Evolutionary conservation across 345 rosid species (phyloP), one percentile per base, ranked within the genome.

Genomic region (Litchi chinensis): DNA sequence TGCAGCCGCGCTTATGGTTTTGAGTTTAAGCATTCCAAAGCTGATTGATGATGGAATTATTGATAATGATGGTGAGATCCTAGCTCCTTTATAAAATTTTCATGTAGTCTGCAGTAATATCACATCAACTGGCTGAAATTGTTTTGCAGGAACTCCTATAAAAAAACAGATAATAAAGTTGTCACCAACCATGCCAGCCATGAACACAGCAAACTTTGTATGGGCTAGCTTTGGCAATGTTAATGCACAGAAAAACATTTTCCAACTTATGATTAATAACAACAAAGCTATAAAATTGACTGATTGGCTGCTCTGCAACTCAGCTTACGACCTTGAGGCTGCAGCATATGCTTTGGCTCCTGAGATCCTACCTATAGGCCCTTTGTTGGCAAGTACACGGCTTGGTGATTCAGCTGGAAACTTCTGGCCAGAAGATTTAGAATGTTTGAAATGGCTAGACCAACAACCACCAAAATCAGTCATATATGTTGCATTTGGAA

Each of bases 301-400:
- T 37, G 85, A 90, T n/a, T 88, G 90, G 88, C 41, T 88, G 9
- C 77, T 88, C 28, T 83, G 83, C 9, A 86, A 84, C 71, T 75
- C 87, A 1, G 52, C 71, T 8, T 56, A 69, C 52, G 87, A 84
- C 48, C 84, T 84, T 0, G 89, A 83, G 70, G 50, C 85, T 74
- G 85, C 70, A n/a, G 80, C 87, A 2, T 72, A 80, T 37, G 11
- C 40, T 10, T 0, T 76, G 10, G 9, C 0, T 12, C 81, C 76
- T 0, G 7, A 78, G 0, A 64, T 84, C 46, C 37, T 64, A n/a
- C 81, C 87, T 4, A 18, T 82, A 65, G 89, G 89, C 0, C 84
- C 89, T 68, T 60, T 79, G 40, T 59, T 62, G 60, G 22, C 66
- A 8, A 39, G 43, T 68, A 68, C 66, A 18, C 3, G 68, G 9